These are phyloP conservation scores for Chlamydomonas sp. DNA, from an alignment of 139 green algal species.

Conservation along the genomic window DNA sequence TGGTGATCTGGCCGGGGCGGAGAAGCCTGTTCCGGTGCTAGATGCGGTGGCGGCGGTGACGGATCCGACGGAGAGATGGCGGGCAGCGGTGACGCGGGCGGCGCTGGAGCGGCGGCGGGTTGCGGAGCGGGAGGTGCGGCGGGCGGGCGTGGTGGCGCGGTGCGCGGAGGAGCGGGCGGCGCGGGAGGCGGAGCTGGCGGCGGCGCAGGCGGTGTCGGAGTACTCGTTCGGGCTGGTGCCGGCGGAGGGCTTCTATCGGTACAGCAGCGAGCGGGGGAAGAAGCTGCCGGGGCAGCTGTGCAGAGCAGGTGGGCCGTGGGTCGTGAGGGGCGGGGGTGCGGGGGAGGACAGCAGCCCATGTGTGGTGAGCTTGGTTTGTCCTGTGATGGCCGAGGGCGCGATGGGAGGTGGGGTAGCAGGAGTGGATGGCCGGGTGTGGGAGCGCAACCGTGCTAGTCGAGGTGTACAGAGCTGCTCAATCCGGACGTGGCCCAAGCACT, in stretches of 20 bases:
- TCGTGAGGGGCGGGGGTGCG: neutral
- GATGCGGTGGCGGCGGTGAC: neutral
- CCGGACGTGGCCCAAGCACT: too few relatives aligned
- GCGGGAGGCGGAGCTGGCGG: neutral
- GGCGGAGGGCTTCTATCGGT: neutral
- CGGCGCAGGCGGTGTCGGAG: neutral
- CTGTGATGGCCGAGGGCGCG: too few relatives aligned
- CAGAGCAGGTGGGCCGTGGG: neutral
- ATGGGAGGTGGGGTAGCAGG: too few relatives aligned
- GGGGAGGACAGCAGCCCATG: too few relatives aligned
- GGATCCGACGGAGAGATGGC: neutral
- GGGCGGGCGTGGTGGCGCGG: neutral
- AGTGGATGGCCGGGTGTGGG: too few relatives aligned
- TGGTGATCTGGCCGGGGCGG: neutral
- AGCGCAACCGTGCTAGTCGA: too few relatives aligned
- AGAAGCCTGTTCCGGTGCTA: neutral
- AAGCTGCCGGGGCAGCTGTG: slow-evolving; percentile 3
- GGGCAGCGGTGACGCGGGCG: neutral
- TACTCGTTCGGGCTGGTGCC: slow-evolving; percentile 1
- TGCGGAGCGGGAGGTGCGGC: neutral
- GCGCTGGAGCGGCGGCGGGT: neutral
- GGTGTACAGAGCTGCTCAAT: too few relatives aligned
- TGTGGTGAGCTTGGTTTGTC: too few relatives aligned
- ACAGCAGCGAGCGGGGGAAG: neutral
- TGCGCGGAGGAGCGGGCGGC: neutral